Evolutionary conservation across 1,284 basidiomycete species (phyloP).

Genomic region (Laetiporus sulphureus): DNA sequence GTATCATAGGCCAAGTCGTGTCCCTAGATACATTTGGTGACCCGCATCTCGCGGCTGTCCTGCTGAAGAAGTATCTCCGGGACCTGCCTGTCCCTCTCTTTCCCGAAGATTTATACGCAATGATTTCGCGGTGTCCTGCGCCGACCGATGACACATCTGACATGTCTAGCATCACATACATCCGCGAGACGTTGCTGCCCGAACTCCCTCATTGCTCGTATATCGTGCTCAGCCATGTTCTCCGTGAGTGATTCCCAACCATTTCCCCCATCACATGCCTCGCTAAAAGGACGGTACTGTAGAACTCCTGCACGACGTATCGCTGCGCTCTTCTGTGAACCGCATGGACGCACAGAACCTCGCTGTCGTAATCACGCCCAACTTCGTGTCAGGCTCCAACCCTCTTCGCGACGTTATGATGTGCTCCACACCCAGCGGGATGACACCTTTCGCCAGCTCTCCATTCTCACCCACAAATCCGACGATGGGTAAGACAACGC

Average conservation of each 20-base stretch:
- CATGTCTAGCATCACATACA: conserved; percentile 51
- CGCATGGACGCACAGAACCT: conserved; percentile 82
- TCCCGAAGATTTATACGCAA: conserved; percentile 56
- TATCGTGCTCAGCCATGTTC: conserved; percentile 63
- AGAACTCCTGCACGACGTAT: conserved; percentile 78
- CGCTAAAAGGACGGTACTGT: too few species aligned
- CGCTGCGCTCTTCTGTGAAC: conserved; percentile 56
- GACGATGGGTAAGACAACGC: conserved; percentile 46
- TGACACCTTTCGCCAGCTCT: conserved; percentile 24
- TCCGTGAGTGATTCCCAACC: conserved; percentile 46
- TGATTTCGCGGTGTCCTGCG: conserved; percentile 61
- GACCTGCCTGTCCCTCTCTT: conserved; percentile 76
- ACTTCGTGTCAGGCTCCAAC: conserved; percentile 63
- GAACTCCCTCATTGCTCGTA: conserved; percentile 65
- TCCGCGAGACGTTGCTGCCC: conserved; percentile 60
- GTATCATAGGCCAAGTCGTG: conserved; percentile 59
- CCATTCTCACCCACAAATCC: conserved; percentile 21
- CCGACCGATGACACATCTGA: conserved; percentile 48
- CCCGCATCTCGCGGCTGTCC: conserved; percentile 74
- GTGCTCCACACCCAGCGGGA: conserved; percentile 51
- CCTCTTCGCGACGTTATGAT: conserved; percentile 68
- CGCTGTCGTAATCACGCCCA: conserved; percentile 72
- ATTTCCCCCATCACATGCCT: background rate
- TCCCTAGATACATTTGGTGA: conserved; percentile 69
- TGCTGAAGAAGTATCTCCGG: conserved; percentile 79